phyloP scores from a whole-genome alignment of 2,329 filamentous ascomycete genomes.

The Aspergillus japonicus region DNA sequence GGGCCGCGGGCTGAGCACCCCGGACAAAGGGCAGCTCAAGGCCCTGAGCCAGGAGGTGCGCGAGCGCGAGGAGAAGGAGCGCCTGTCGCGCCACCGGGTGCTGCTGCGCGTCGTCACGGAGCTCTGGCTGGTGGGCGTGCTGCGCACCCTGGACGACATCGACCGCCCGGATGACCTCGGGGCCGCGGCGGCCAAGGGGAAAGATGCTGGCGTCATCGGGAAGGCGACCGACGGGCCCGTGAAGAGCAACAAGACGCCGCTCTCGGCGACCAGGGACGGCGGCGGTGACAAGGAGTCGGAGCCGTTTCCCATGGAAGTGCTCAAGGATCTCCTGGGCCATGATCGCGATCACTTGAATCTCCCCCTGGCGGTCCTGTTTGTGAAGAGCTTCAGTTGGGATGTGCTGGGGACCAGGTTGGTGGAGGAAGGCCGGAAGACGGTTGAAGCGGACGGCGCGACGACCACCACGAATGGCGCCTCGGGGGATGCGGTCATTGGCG shows the following conservation, averaged over 20 bases:
- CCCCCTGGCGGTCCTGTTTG: conserved; percentile 88
- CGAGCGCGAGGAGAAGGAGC: conserved; percentile 94
- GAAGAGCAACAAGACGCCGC: conserved; percentile 61
- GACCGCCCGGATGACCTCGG: conserved; percentile 61
- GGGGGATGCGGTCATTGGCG: conserved; percentile 49
- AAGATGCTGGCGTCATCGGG: conserved; percentile 47
- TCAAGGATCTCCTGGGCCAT: conserved; percentile 92
- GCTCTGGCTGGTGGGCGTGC: conserved; percentile 86
- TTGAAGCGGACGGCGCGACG: conserved; percentile 75
- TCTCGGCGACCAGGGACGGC: conserved; percentile 59
- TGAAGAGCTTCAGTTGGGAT: conserved; percentile 96
- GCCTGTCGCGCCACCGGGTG: conserved; percentile 78
- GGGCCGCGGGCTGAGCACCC: conserved; percentile 84
- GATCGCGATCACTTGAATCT: conserved; percentile 91
- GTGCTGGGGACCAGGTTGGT: conserved; percentile 75
- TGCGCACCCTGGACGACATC: conserved; percentile 75
- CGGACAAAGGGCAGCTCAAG: conserved; percentile 82
- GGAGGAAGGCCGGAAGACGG: conserved; percentile 76
- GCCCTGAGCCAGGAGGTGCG: conserved; percentile 74
- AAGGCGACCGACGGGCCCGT: conserved; percentile 56
- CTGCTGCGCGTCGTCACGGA: conserved; percentile 90
- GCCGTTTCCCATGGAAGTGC: conserved; percentile 93
- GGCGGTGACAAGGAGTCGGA: conserved; percentile 71
- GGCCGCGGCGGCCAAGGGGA: conserved; percentile 43
- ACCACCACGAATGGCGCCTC: conserved; percentile 38